Base-by-base conservation (phyloP, 768 basidiomycete genomes). In the Polyporus arcularius region DNA sequence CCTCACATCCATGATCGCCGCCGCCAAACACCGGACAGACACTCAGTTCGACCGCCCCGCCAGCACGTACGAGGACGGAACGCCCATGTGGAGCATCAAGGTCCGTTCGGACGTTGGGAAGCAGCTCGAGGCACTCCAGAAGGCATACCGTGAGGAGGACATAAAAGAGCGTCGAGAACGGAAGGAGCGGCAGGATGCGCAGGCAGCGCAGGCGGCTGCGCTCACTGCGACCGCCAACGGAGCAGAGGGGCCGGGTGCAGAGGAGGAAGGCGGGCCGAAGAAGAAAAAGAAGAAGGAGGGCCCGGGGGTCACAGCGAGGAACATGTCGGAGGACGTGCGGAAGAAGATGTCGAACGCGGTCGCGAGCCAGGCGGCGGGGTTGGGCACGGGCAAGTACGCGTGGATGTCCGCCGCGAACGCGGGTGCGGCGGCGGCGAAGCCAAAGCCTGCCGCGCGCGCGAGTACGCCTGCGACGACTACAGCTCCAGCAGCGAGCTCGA, bases 341-440 rank as follows among this genome's bases (percentile, higher is more conserved):
- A 96, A 96, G 80, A 94, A 92, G 72, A 87, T 95, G 87, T 90
- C 89, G 38, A 94, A 96, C 72, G 89, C 89, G 26, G 90, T 91
- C 6, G 94, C 94, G 26, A 89, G 87, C 65, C 92, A 92, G 70
- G 92, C 92, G 5, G 91, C 92, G n/a, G 94, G 94, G 0, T 70
- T 92, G 21, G 85, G 87, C 1, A 73, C 73, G 53, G 86, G 89
- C 21, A 89, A 88, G 73, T 96, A 94, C 67, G 81, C 90, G 15
- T 96, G 94, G 94, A 92, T 95, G 91, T 92, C 78, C 15, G 83
- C 89, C 5, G 82, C 85, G 53, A 83, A 79, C 61, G 75, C 80
- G 1, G 75, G 78, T 2, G 72, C 81, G 18, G 65, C 81, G 0
- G 52, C 80, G 1, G 72, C 79, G 42, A 72, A 67, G 57, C 60